Percentiles rank a stretch among this genome's conserved stretches.
These are phyloP conservation scores for Verticillium longisporum DNA, from an alignment of 2,329 filamentous ascomycete genomes.

Conservation along the genomic window DNA sequence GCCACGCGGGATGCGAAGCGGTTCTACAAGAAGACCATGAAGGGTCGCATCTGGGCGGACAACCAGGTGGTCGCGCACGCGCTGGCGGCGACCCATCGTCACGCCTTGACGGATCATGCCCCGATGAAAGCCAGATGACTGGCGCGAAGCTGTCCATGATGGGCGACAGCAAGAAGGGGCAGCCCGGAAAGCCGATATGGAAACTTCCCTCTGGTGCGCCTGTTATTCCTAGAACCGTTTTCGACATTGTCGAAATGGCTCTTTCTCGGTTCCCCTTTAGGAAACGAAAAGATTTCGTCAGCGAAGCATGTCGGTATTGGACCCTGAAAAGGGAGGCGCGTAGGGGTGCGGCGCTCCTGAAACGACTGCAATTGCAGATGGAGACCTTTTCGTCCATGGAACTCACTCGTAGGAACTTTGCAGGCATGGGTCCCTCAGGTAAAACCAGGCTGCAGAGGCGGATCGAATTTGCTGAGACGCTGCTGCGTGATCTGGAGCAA, in stretches of 20 bases:
- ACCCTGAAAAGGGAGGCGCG: conserved; percentile 92
- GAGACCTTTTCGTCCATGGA: conserved; percentile 98
- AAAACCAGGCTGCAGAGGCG: conserved; percentile 70
- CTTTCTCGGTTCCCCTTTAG: conserved; percentile 72
- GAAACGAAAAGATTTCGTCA: conserved; percentile 86
- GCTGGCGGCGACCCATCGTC: conserved; percentile 64
- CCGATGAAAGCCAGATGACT: conserved; percentile 77
- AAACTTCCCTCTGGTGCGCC: conserved; percentile 91
- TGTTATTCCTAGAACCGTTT: conserved; percentile 83
- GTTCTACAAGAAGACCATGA: conserved; percentile 87
- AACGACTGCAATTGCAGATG: conserved; percentile 88
- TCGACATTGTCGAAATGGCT: conserved; percentile 77
- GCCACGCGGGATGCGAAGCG: conserved; percentile 78
- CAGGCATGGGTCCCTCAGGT: conserved; percentile 85
- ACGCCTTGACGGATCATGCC: conserved; percentile 59
- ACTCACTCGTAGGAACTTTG: conserved; percentile 89
- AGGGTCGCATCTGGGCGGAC: conserved; percentile 84
- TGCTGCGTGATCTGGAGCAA: conserved; percentile 71
- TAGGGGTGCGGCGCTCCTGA: conserved; percentile 83
- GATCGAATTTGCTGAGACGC: conserved; percentile 77
- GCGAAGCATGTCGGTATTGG: conserved; percentile 95
- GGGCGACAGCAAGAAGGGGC: conserved; percentile 69
- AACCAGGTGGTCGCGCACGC: conserved; percentile 78
- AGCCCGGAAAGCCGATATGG: conserved; percentile 67
- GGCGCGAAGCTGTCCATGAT: conserved; percentile 74